Evolutionary conservation across 2,329 filamentous ascomycete species (phyloP).

Genomic region (Talaromyces sp.): DNA sequence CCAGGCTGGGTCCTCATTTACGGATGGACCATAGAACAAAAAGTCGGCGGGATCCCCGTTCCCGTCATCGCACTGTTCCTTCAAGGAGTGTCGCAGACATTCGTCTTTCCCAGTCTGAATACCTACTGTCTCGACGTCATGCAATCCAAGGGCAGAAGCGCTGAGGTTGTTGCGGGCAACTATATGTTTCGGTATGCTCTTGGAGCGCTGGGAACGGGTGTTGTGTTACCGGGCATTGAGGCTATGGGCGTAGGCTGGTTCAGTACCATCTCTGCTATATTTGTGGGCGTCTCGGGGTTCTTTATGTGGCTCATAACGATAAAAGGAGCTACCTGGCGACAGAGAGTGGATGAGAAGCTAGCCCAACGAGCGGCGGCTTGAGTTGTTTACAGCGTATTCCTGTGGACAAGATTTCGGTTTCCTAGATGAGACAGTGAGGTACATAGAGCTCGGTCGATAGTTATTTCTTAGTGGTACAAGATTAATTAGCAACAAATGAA

Average conservation of each 20-base stretch:
- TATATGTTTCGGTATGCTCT: constrained; percentile 76
- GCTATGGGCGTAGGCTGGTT: constrained; percentile 78
- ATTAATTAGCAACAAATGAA: not conserved
- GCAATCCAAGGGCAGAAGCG: constrained; percentile 56
- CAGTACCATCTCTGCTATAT: constrained; percentile 63
- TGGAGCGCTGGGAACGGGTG: constrained; percentile 66
- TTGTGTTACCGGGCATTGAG: constrained; percentile 70
- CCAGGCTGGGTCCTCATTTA: constrained; percentile 66
- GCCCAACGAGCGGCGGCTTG: constrained; percentile 4
- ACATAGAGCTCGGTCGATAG: not conserved
- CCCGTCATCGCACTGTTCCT: constrained; percentile 71
- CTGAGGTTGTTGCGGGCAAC: constrained; percentile 76
- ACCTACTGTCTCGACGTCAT: constrained; percentile 82
- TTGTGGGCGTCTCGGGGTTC: constrained; percentile 49
- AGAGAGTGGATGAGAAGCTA: constrained; percentile 51
- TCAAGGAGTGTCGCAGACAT: constrained; percentile 70
- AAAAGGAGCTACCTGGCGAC: constrained; percentile 53
- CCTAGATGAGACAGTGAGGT: not conserved
- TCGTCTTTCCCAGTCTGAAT: constrained; percentile 72
- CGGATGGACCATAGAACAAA: constrained; percentile 60
- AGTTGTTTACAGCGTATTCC: not conserved
- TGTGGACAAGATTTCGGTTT: not conserved
- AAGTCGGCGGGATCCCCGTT: constrained; percentile 52
- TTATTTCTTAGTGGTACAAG: not conserved
- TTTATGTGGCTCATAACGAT: constrained; percentile 49